Evolutionary conservation across 352 stramenopile genomes (phyloP), one percentile per base, ranked within the genome.

Genomic region (Phytophthora brassicae): DNA sequence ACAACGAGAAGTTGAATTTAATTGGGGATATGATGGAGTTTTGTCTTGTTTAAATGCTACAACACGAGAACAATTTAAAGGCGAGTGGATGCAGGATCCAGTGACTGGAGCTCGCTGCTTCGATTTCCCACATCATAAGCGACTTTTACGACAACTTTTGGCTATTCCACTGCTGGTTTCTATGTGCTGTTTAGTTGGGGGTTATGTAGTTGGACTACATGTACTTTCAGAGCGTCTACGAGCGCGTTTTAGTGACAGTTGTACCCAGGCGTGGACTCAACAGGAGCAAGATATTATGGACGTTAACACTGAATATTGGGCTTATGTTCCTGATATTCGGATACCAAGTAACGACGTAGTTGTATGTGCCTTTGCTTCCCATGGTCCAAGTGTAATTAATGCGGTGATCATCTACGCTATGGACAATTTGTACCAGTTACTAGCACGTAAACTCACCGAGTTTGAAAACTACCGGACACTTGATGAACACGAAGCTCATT

Each of bases 391-490:
- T 48, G 66, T 90, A 12, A 68, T 90, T 13, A 90, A 90, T 45
- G 80, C 80, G 3, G 45, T 84, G 12, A 85, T 83, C 54, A 90
- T 90, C 44, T 66, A 86, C 39, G 49, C 74, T 4, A 81, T 90
- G 75, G 80, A 90, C 49, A 56, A 73, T n/a, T 20, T 85, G 51
- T 90, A 90, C 50, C 80, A 88, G 45, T 69, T 75, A n/a, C 66
- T 88, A 16, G 80, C 80, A 0, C 65, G 68, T 16, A 74, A 71
- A n/a, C 76, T 90, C n/a, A 90, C 82, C 20, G 71, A 84, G 19
- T 85, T 84, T 49, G 80, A 90, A 43, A 90, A 90, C 63, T 90
- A 90, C 49, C 80, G 80, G 48, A 90, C 80, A 4, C 68, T 70
- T 6, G 68, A 70, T 45, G 80, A 88, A 61, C 81, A 85, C 48